Base-by-base conservation (phyloP, 768 basidiomycete genomes). In the Suillus brevipes region DNA sequence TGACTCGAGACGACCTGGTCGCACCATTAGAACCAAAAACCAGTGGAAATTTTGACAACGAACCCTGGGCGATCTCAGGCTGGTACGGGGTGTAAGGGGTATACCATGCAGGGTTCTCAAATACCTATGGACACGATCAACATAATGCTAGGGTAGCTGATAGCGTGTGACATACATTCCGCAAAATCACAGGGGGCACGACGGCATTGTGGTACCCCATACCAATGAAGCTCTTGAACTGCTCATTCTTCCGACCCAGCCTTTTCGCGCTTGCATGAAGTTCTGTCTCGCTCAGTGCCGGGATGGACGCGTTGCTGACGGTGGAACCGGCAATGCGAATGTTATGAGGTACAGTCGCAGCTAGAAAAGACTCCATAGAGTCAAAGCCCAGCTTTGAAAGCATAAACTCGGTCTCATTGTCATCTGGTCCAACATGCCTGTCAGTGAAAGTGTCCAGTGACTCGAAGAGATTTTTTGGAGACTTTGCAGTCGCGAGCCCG, bases 81-180 rank as follows among this genome's bases (percentile, higher is more conserved):
- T 97, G 95, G 78, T 96, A 96, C 2, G 95, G 94, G 0, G 95
- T 96, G 76, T 97, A 96, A 18, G 91, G 94, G 7, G 96, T 98
- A 77, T 98, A 99, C 97, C 97, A 99, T 4, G 91, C 94, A 34
- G 95, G 97, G 73, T 97, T 99, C 78, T 99, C 96, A 81, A 90
- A 88, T 66, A 94, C 81, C 92, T 93, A 55, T 36, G 28, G 28
- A 57, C 10, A 61, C n/a, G 16, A 62, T 68, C 36, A 67, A 60
- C 59, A 59, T 20, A 61, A 28, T 55, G 50, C 13, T 49, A 43
- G 23, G 62, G 58, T 61, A 60, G 14, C 58, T 60, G 40, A 58
- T 18, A 52, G 52, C n/a, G 60, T 63, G 40, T 43, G 25, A 75
- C 85, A 60, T 64, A 95, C 94, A 68, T 97, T 97, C 67, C 96